Percentiles rank a stretch among this genome's conserved stretches.
These are phyloP conservation scores for Akebia trifoliata DNA, from an alignment of 164 flowering plant genomes.

Conservation along the genomic window DNA sequence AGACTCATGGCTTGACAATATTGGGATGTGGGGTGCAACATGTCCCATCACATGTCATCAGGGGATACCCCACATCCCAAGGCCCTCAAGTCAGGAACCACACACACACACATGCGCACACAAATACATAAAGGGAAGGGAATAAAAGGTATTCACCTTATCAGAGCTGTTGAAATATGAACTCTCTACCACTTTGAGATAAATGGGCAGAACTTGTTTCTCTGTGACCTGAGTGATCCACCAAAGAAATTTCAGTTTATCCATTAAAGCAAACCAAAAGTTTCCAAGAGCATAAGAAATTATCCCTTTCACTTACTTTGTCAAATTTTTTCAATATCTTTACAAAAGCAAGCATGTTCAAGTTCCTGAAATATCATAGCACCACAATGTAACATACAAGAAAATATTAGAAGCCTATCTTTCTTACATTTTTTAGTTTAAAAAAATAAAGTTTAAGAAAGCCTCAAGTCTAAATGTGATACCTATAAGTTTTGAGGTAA, in stretches of 20 bases:
- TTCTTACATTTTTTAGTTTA: too few species aligned
- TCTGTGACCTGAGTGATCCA: conserved; percentile 70
- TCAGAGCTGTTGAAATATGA: conserved; percentile 95
- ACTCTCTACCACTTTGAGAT: conserved; percentile 86
- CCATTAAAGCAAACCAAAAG: conserved; percentile 1
- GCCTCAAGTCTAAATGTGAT: background rate
- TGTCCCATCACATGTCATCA: background rate
- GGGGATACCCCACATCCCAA: background rate
- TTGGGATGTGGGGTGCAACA: conserved; percentile 17
- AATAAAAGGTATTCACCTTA: conserved; percentile 43
- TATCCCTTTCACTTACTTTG: conserved; percentile 50
- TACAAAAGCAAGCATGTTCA: conserved; percentile 94
- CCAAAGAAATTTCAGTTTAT: conserved; percentile 5
- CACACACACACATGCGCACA: too few species aligned
- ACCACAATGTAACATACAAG: background rate
- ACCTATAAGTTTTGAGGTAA: conserved; percentile 88
- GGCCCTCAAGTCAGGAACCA: too few species aligned
- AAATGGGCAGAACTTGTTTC: conserved; percentile 76
- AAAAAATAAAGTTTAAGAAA: background rate
- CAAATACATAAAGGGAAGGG: background rate
- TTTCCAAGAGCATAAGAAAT: background rate
- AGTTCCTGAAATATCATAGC: conserved; percentile 46
- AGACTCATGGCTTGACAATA: conserved; percentile 30
- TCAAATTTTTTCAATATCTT: conserved; percentile 96
- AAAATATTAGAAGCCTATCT: too few species aligned